Evolutionary conservation across 2,329 filamentous ascomycete species (phyloP), one percentile per base, ranked within the genome.

Genomic region (Cercospora sp.): DNA sequence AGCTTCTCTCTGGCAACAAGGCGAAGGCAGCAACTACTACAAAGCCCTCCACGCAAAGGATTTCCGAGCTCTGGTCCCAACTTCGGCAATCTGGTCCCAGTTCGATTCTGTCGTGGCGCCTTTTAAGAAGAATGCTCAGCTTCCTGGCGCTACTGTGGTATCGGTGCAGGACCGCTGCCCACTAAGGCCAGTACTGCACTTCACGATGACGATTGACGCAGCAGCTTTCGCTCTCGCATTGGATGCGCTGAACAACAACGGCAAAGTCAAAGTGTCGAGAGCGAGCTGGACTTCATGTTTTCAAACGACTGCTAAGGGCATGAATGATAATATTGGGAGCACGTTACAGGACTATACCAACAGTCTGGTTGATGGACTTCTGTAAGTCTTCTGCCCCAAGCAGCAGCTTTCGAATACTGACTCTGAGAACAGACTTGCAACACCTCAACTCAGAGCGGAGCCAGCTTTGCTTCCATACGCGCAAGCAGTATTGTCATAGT

Each of bases 1-100:
- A 60, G 70, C 75, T 1, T 69, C 71, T 10, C 36, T 77, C 2
- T 76, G 76, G 74, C 76, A 77, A 64, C 75, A 77, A 63, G 71
- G 66, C 31, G 63, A 64, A 23, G 76, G 76, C 3, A 75, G 73
- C 53, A 69, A 76, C 58, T 77, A 74, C 68, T 75, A 74, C 69
- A 65, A 65, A 39, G 74, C 76, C 2, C 64, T 77, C 16, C 75
- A 75, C 28, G 60, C 65, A 20, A 39, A 64, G 0, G 67, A 70
- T 30, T 77, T 76, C 65, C 53, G 60, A 28, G 72, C 71, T 7
- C 69, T 69, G 9, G 75, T 77, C 2, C 75, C 75, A 12, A 77
- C 75, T 1, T 76, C 75, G 3, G 51, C 70, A 5, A 73, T 77
- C 63, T 77, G 74, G 74, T 71, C 12, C 5, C 51, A 75, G 64